Base-by-base conservation (phyloP, 2,329 filamentous ascomycete species). In the Paecilomyces sp. region DNA sequence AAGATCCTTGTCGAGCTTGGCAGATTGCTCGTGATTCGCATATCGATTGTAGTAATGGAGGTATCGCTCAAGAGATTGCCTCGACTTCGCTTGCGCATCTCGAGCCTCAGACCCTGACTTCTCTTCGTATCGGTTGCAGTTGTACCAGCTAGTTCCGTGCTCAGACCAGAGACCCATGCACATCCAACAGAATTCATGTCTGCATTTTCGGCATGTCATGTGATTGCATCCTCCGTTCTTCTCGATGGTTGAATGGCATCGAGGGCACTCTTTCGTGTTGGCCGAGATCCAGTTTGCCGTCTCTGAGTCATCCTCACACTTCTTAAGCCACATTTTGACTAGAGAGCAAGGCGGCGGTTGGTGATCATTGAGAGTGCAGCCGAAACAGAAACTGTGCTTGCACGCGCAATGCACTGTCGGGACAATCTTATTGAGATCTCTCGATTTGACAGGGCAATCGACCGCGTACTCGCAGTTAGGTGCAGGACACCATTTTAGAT, bases 221-320 rank as follows among this genome's bases (percentile, higher is more conserved):
- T 97, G 92, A 78, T 97, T 97, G 79, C 92, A 97, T 3, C 92
- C 92, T 57, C 92, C 92, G 66, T 99, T 99, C 84, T 99, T 99
- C 77, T 99, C 94, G 53, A 99, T 99, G 0, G 94, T 99, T 1
- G 93, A 97, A 67, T 91, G 87, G 75, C 94, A 99, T 73, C 90
- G 94, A 0, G 94, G 93, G 65, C 94, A 99, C 74, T 99, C 94
- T 73, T 99, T 99, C 1, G 94, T 99, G 74, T 99, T 96, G 54
- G 94, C 94, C 0, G 93, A 97, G 63, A 99, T 99, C 94, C 94
- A 99, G 74, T 99, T 99, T 3, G 94, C 93, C 0, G 94, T 99
- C 75, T 99, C 94, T 0, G 91, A 96, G 71, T 99, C 94, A 72
- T 99, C 94, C 60, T 94, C 94, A 72, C 94, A 99, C 74, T 99